A percentile compares a stretch with the other conserved stretches of the same genome.
Evolutionary conservation across 2,329 filamentous ascomycete species (phyloP).

Genomic region (Pseudovirgaria hyperparasitica): DNA sequence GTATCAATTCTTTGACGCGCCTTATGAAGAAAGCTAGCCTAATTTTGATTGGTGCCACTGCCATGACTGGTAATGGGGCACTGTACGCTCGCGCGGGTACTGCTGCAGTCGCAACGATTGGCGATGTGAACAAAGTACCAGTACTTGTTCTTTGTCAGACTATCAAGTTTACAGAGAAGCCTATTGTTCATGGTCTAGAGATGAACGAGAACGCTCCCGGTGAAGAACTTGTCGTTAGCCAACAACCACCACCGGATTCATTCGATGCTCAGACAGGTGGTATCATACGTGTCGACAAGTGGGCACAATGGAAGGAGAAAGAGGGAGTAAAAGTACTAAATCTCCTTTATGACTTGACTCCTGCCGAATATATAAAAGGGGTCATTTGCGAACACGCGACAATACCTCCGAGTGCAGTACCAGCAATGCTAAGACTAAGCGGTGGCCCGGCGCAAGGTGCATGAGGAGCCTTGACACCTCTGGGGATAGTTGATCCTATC

Average conservation of each 20-base stretch:
- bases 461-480: no score
- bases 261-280: background rate
- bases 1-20: conserved; percentile 65
- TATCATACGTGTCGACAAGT: no score
- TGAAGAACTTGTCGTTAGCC: conserved; percentile 47
- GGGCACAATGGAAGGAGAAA: conserved; percentile 4
- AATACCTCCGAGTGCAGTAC: no score
- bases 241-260: conserved; percentile 4
- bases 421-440: no score
- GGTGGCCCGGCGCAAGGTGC: no score
- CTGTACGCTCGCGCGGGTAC: conserved; percentile 83
- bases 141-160: conserved; percentile 89
- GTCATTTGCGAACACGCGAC: no score
- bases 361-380: no score
- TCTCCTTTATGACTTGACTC: no score
- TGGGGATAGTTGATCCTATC: no score
- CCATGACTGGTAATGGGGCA: conserved; percentile 89
- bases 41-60: conserved; percentile 61
- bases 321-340: conserved; percentile 6
- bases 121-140: conserved; percentile 60
- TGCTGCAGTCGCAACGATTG: conserved; percentile 73
- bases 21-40: conserved; percentile 59
- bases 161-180: conserved; percentile 85
- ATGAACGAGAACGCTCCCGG: conserved; percentile 82
- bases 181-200: conserved; percentile 83